Evolutionary conservation across 495 filamentous ascomycete genomes (phyloP).

Genomic region (Talaromyces stipitatus): DNA sequence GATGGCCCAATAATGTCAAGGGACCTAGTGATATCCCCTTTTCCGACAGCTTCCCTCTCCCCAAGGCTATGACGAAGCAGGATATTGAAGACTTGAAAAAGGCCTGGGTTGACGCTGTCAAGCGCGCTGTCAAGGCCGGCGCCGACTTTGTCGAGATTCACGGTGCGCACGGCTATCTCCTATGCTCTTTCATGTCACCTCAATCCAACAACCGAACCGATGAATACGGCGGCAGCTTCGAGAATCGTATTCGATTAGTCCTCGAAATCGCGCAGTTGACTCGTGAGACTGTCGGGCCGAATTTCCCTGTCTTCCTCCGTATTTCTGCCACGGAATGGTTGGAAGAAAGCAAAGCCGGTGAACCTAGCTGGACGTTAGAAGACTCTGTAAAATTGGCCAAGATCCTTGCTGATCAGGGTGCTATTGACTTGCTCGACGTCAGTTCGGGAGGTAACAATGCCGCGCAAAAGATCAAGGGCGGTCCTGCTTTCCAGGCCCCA

Average conservation of each 20-base stretch:
- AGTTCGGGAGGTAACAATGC: constrained; percentile 51
- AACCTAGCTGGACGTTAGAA: constrained; percentile 50
- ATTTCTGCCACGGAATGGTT: constrained; percentile 61
- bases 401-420: constrained; percentile 48
- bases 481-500: constrained; percentile 59
- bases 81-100: constrained; percentile 50
- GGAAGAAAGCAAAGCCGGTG: constrained; percentile 33
- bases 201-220: constrained; percentile 41
- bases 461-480: constrained; percentile 37
- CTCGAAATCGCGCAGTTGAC: constrained; percentile 9
- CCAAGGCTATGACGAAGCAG: constrained; percentile 21
- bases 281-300: constrained; percentile 3
- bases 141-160: constrained; percentile 49
- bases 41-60: constrained; percentile 19
- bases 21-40: constrained; percentile 11
- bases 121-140: constrained; percentile 50
- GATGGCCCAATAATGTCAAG: constrained; percentile 19
- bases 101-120: constrained; percentile 46
- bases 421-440: constrained; percentile 60
- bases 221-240: constrained; percentile 37
- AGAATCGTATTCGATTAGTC: constrained; percentile 29
- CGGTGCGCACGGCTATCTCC: constrained; percentile 46
- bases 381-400: constrained; percentile 51
- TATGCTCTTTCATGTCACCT: constrained; percentile 47
- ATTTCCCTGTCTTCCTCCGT: constrained; percentile 53